Percentiles rank a stretch among this genome's conserved stretches.
phyloP scores from a whole-genome alignment of 352 stramenopile genomes.

The Aphanomyces stellatus region DNA sequence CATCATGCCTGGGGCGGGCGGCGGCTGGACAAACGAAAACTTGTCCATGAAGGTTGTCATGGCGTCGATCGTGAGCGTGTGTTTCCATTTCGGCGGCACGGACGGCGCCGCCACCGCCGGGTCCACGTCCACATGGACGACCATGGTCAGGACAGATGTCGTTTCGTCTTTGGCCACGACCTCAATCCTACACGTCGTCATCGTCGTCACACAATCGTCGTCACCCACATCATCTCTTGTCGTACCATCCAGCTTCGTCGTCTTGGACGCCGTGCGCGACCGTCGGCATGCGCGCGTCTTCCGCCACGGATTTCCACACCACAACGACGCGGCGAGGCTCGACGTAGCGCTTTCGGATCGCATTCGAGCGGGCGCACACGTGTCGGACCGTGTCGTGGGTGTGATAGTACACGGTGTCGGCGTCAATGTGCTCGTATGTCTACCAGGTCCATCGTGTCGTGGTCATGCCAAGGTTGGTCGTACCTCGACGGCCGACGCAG shows the following conservation, averaged over 20 bases:
- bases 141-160: not conserved
- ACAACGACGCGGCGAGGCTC: not conserved
- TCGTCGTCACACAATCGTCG: no score
- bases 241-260: conserved; percentile 4
- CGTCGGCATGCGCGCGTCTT: conserved; percentile 13
- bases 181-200: not conserved
- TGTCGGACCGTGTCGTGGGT: not conserved
- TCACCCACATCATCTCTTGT: no score
- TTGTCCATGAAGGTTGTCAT: not conserved
- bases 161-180: not conserved
- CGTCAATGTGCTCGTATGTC: conserved; percentile 8
- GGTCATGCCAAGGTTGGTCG: not conserved
- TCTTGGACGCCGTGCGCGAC: not conserved
- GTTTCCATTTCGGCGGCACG: not conserved
- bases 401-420: not conserved
- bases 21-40: not conserved
- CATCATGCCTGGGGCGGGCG: not conserved
- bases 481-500: not conserved
- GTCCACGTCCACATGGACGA: not conserved
- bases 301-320: not conserved
- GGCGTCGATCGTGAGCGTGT: not conserved
- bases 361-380: not conserved
- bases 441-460: not conserved
- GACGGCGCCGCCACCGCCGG: no score
- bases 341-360: conserved; percentile 3